Evolutionary conservation across 1,284 basidiomycete genomes (phyloP), one percentile per base, ranked within the genome.

Genomic region (Pascua sp.): DNA sequence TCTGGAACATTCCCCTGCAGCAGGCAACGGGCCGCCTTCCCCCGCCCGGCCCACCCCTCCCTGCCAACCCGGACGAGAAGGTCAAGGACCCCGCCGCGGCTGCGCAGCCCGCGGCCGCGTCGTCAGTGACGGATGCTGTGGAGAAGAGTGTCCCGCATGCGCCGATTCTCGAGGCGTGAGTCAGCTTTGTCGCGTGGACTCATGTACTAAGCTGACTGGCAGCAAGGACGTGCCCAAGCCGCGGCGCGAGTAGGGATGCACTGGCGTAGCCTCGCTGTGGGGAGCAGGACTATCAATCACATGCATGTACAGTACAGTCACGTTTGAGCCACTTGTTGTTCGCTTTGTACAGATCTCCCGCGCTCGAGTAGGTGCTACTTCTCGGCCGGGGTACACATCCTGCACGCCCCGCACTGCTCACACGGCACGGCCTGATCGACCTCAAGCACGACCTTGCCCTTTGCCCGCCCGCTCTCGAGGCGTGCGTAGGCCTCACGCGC

Each of bases 401-500:
- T 32, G 7, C 24, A 32, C 24, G 3, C 24, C 4, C 24, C 24
- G 24, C 24, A 32, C 4, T 3, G 4, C 24, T 32, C 24, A 7
- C 24, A 32, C 24, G 24, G 24, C 4, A 32, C 7, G 24, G 24
- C 24, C 24, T 32, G 24, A 3, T 15, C 10, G 13, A 47, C 47
- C n/a, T 47, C 47, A 0, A 79, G 70, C 13, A 79, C 73, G 4
- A 89, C 80, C 69, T 89, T 89, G 0, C 87, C 87, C 18, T 77
- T 82, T 2, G 85, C 83, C 44, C 81, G 77, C 9, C 77, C 73
- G 9, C 80, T 80, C 78, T 84, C 78, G 13, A 87, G 64, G 49
- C 80, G 78, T 39, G 85, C 83, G 61, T 85, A 89, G 2, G 86
- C 87, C 60, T 82, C 76, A 39, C 81, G 66, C 0, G 75, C 81